Evolutionary conservation across 257 asterid species (phyloP), one percentile per base, ranked within the genome.

Genomic region (Rubia yunnanensis): DNA sequence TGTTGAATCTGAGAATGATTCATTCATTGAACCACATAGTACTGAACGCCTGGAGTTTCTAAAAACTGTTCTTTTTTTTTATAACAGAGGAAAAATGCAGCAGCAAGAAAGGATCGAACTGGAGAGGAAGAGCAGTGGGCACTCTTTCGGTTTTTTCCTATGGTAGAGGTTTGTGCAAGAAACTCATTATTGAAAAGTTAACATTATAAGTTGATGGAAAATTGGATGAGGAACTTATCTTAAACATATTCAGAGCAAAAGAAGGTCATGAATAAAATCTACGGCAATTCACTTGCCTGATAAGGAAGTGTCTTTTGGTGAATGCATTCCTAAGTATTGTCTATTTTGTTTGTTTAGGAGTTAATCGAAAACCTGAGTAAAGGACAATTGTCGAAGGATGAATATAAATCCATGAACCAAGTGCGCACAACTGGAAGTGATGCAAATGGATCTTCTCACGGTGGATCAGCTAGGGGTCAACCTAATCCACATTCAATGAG

Each of bases 71-170:
- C n/a, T 80, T 36, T 66, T n/a, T n/a, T 83, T 22, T 74, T 79
- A 71, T 66, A 70, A 76, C 77, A 90, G 97, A 86, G 65, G 64
- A 85, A 84, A 72, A 85, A 84, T 72, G 80, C 88, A 70, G 98
- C 95, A 53, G 95, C 80, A 75, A 84, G 99, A 72, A 81, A 86
- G 84, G 99, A 94, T 73, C 86, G 91, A 78, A 68, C 85, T 44
- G 95, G 80, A 67, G 97, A 90, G 72, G 97, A 92, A 72, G 99
- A 90, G 78, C 73, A 85, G 15, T 94, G 99, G 99, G 90, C 86
- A 17, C 77, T 94, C 24, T 88, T 80, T 73, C 91, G 96, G 32
- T 94, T 94, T 83, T 94, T 81, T 74, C 99, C 99, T 69, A 73
- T 86, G 82, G 63, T 88, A 66, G 99, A 94, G 97, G 99, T 94